Evolutionary conservation across 148 eudicot genomes (phyloP).

Genomic region (Rhododendron vialii): DNA sequence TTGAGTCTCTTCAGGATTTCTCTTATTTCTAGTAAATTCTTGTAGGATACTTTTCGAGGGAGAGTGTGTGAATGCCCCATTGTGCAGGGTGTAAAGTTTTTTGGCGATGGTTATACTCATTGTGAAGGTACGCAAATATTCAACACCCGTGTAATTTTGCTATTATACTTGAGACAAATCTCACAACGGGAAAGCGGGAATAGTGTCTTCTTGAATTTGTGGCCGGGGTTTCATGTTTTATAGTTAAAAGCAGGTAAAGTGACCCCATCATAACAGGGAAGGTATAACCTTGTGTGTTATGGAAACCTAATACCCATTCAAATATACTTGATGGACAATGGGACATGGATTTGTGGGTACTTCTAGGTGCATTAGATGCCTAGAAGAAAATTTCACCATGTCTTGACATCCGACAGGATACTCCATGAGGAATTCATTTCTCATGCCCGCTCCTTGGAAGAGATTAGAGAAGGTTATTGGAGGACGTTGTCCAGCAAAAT

Average conservation of each 20-base stretch:
- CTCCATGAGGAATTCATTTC: neutral
- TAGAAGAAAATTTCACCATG: neutral
- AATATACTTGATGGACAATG: neutral
- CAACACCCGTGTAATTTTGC: neutral
- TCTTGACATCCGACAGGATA: neutral
- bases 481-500: neutral
- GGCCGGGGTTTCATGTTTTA: neutral
- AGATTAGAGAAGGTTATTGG: neutral
- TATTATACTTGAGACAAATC: neutral
- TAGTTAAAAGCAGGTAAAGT: neutral
- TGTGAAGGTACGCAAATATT: slow-evolving; percentile 56
- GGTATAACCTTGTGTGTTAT: neutral
- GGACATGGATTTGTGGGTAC: neutral
- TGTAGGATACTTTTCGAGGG: slow-evolving; percentile 89
- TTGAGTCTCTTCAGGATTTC: neutral
- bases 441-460: neutral
- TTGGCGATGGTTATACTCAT: slow-evolving; percentile 83
- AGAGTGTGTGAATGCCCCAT: slow-evolving; percentile 87
- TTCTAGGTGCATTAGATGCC: neutral
- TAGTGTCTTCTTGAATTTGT: neutral
- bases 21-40: neutral
- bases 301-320: neutral
- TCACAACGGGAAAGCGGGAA: neutral
- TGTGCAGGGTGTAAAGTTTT: slow-evolving; percentile 69
- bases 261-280: neutral